Conservation (phyloP, 2,329 filamentous ascomycete genomes). For the Phialophora tarda region DNA sequence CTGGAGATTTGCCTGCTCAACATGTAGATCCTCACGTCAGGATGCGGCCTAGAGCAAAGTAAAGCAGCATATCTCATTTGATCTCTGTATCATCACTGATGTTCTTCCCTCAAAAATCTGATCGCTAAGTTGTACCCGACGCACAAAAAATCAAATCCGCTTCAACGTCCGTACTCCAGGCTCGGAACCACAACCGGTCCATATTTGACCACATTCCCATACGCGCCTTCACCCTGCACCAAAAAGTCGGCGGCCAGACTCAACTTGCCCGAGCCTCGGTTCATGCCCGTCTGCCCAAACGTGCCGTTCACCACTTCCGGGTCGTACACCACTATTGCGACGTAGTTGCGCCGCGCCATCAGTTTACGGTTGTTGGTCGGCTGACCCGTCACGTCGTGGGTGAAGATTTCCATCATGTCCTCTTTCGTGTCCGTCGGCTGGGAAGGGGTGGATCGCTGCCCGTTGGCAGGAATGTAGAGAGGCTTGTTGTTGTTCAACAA, state of each 20-base stretch:
- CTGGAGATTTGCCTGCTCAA: too few species aligned
- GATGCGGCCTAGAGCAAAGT: background rate
- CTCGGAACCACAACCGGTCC: constrained; percentile 94
- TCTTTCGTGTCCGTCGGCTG: constrained; percentile 88
- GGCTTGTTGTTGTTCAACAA: constrained; percentile 86
- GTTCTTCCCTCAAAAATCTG: background rate
- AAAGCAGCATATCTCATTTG: constrained; percentile 6
- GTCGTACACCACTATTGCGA: constrained; percentile 92
- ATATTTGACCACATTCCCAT: constrained; percentile 84
- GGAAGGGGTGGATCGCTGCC: constrained; percentile 70
- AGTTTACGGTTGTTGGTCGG: constrained; percentile 84
- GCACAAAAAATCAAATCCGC: background rate
- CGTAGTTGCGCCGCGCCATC: constrained; percentile 92
- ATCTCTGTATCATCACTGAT: background rate
- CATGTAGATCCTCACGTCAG: background rate
- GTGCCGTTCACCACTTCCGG: constrained; percentile 71
- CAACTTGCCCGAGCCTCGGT: constrained; percentile 62
- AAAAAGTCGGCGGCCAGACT: constrained; percentile 96
- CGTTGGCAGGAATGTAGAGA: constrained; percentile 89
- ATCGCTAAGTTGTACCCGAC: background rate
- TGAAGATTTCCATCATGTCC: constrained; percentile 99
- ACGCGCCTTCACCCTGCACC: constrained; percentile 65
- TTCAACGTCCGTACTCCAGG: constrained; percentile 72
- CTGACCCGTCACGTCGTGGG: constrained; percentile 85
- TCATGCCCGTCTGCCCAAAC: constrained; percentile 48